These are phyloP conservation scores for Podospora conica DNA, from an alignment of 495 filamentous ascomycete species.

Conservation along the genomic window DNA sequence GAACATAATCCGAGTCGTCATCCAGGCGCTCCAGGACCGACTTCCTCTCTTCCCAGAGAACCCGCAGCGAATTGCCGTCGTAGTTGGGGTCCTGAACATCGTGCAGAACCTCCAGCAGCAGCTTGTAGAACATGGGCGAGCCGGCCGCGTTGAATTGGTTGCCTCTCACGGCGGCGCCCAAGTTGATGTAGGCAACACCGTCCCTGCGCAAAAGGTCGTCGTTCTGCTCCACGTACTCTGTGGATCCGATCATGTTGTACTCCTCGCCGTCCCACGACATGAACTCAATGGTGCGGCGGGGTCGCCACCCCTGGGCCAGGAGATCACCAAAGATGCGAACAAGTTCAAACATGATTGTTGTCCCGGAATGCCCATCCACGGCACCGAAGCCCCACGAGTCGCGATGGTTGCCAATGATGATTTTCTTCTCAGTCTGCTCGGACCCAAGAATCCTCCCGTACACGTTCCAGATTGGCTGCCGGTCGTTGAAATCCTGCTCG, in stretches of 20 bases:
- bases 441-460: conserved; percentile 74
- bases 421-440: conserved; percentile 75
- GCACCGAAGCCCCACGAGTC: conserved; percentile 92
- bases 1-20: conserved; percentile 79
- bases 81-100: conserved; percentile 63
- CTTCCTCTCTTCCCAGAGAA: conserved; percentile 66
- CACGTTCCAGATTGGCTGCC: conserved; percentile 86
- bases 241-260: conserved; percentile 91
- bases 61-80: conserved; percentile 72
- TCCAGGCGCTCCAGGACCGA: conserved; percentile 64
- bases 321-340: conserved; percentile 77
- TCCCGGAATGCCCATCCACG: conserved; percentile 78
- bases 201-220: conserved; percentile 66
- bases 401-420: conserved; percentile 90
- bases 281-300: conserved; percentile 89
- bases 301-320: conserved; percentile 70
- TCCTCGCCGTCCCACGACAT: conserved; percentile 91
- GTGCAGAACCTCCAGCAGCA: conserved; percentile 64
- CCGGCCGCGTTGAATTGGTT: conserved; percentile 65
- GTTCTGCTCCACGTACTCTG: conserved; percentile 91
- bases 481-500: conserved; percentile 73
- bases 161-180: conserved; percentile 79
- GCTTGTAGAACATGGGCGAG: conserved; percentile 68
- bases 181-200: conserved; percentile 84
- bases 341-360: conserved; percentile 85